phyloP scores from a whole-genome alignment of 73 alveolate genomes.

The Uronychia setigera region DNA sequence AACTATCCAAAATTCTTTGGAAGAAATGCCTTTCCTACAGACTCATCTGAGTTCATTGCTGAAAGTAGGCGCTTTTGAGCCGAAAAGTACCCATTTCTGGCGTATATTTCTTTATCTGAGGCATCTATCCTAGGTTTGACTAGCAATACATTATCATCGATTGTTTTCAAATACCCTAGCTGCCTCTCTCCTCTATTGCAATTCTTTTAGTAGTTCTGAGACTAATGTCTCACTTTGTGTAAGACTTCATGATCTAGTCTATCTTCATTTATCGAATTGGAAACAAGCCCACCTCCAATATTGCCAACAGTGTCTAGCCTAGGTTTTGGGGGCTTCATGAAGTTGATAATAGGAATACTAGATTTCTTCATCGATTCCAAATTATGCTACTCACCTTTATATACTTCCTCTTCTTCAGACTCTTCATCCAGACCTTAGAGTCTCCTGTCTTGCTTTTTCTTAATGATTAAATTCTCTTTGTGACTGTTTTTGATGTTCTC shows the following conservation, averaged over 20 bases:
- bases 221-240: too few species aligned
- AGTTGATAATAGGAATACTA: background rate
- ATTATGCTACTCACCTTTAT: background rate
- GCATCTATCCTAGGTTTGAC: background rate
- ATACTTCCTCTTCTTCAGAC: background rate
- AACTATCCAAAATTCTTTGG: background rate
- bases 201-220: too few species aligned
- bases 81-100: background rate
- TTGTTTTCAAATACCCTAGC: background rate
- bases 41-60: background rate
- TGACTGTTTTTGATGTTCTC: background rate
- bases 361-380: background rate
- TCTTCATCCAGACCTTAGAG: background rate
- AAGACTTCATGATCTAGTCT: too few species aligned
- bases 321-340: background rate
- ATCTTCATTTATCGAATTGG: too few species aligned
- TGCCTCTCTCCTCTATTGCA: constrained; percentile 1
- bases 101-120: background rate
- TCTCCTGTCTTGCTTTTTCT: background rate
- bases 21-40: background rate
- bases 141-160: background rate
- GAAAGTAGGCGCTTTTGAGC: background rate
- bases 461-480: background rate
- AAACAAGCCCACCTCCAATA: background rate
- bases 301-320: background rate